Evolutionary conservation across 108 stramenopile species (phyloP), one percentile per base, ranked within the genome.

Genomic region (Stephanodiscus minutulus): DNA sequence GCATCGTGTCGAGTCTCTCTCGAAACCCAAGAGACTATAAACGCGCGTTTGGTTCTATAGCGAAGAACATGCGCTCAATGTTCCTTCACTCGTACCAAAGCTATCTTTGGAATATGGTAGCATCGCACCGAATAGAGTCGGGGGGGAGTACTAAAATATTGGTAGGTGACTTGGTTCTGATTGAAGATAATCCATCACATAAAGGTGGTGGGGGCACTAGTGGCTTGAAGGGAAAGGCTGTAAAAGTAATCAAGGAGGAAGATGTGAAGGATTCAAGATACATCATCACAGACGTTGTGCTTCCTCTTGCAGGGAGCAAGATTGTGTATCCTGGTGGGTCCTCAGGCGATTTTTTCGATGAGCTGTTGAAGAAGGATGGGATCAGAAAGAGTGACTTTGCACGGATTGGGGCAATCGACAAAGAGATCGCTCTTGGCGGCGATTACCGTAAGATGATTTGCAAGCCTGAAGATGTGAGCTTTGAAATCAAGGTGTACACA

Each of bases 61-160:
- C 83, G 35, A 92, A 92, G 62, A 88, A 88, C 46, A 82, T 92
- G 83, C 83, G 90, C 50, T 82, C 88, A 67, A 97, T 97, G 92
- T 97, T 88, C 68, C 53, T 94, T 7, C 96, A 97, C 72, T 90
- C 94, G 20, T 93, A 91, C 63, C 96, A 97, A 74, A 90, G 90
- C 41, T 87, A 79, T 36, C 49, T 97, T 1, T 97, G 90, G 87
- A 97, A 97, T 72, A 60, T 64, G 43, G 83, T 77, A 2, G 92
- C 91, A 25, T 83, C 91, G 7, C 72, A 84, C 61, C 70, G 94
- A 29, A 82, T 91, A 15, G 82, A 84, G 39, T 76, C 60, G 31
- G 86, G 72, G 12, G 83, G 76, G n/a, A 86, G 71, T 13, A 68
- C 63, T 9, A 39, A 82, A 58, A 81, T 91, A 6, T 11, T 73